Conservation (phyloP, 2,329 filamentous ascomycete genomes). For the Penicillium glabrum region DNA sequence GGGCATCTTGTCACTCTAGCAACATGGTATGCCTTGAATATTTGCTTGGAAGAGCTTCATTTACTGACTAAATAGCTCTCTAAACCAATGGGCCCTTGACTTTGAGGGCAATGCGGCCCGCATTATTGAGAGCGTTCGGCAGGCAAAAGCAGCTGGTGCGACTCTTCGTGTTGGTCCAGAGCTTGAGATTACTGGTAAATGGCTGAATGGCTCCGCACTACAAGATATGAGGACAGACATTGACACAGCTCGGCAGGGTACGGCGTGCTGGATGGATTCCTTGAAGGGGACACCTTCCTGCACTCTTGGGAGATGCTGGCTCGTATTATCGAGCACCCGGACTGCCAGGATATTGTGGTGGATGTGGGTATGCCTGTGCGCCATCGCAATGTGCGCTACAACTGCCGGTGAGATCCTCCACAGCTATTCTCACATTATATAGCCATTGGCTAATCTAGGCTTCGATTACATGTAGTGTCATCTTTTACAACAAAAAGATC, state of each 20-base stretch:
- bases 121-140: slow-evolving; percentile 62
- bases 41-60: background rate
- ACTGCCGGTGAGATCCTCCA: slow-evolving; percentile 50
- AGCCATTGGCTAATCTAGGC: background rate
- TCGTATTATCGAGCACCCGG: slow-evolving; percentile 60
- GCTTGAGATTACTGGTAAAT: slow-evolving; percentile 53
- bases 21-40: slow-evolving; percentile 36
- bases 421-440: background rate
- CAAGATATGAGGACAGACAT: background rate
- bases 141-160: slow-evolving; percentile 62
- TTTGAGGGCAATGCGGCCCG: slow-evolving; percentile 63
- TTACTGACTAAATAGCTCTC: slow-evolving; percentile 4
- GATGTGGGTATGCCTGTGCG: slow-evolving; percentile 66
- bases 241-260: slow-evolving; percentile 42
- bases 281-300: slow-evolving; percentile 58
- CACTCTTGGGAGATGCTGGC: slow-evolving; percentile 64
- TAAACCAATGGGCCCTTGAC: slow-evolving; percentile 57
- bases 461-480: slow-evolving; percentile 39
- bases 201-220: background rate
- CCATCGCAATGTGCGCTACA: slow-evolving; percentile 64
- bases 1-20: slow-evolving; percentile 45
- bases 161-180: slow-evolving; percentile 61
- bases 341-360: slow-evolving; percentile 65
- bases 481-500: slow-evolving; percentile 66
- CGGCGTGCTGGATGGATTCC: slow-evolving; percentile 67